phyloP scores from a whole-genome alignment of 2,329 filamentous ascomycete species.

The Alternaria sp. region DNA sequence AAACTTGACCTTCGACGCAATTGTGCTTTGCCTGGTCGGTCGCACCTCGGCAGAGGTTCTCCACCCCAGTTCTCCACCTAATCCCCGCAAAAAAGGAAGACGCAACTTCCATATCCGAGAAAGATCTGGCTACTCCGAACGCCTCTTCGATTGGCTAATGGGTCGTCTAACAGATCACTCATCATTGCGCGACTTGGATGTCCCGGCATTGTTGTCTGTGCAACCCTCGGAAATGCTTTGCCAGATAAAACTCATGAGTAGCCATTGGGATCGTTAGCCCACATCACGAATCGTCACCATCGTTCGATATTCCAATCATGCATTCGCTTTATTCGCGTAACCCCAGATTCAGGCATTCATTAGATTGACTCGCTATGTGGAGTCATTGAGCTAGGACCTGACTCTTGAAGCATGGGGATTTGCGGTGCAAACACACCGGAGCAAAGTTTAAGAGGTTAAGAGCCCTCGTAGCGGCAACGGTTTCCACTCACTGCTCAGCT shows the following conservation, averaged over 20 bases:
- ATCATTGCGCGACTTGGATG: neutral
- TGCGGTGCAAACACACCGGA: neutral
- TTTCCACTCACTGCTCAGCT: neutral
- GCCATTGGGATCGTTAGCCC: conserved; percentile 1
- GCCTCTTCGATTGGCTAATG: neutral
- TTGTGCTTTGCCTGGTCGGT: neutral
- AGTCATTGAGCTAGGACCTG: conserved; percentile 3
- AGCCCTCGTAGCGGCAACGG: neutral
- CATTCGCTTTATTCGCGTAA: neutral
- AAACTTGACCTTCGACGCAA: neutral
- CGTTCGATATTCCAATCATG: neutral
- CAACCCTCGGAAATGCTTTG: conserved; percentile 26
- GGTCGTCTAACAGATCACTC: neutral
- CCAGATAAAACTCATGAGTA: conserved; percentile 14
- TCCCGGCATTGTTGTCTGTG: neutral
- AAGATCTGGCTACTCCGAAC: neutral
- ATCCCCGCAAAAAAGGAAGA: neutral
- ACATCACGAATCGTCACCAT: conserved; percentile 15
- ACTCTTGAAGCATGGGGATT: conserved; percentile 10
- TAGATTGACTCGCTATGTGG: conserved; percentile 18
- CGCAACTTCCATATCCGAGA: neutral
- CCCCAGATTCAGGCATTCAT: neutral
- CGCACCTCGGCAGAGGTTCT: neutral
- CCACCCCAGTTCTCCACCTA: neutral
- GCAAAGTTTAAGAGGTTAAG: conserved; percentile 10